Percentiles rank a stretch among this genome's conserved stretches.
Conservation (phyloP, 2,329 filamentous ascomycete species). For the Lachnellula arida region DNA sequence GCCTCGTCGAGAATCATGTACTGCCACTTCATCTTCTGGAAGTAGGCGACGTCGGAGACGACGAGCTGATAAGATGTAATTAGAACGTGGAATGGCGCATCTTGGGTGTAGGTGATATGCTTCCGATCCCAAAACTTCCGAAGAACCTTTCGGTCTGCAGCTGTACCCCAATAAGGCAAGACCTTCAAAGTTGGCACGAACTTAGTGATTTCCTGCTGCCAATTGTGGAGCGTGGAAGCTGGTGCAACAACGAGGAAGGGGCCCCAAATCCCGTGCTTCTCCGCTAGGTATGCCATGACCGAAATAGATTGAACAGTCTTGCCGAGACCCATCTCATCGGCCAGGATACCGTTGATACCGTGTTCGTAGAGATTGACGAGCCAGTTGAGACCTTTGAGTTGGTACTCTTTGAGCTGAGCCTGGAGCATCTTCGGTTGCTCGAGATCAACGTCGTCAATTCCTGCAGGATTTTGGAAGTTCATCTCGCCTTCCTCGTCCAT, state of each 20-base stretch:
- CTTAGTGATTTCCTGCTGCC: conserved; percentile 95
- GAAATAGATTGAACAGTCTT: conserved; percentile 99
- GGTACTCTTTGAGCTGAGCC: conserved; percentile 95
- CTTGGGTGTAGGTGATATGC: conserved; percentile 89
- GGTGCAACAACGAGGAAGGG: conserved; percentile 96
- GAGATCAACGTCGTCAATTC: conserved; percentile 88
- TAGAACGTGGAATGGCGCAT: conserved; percentile 91
- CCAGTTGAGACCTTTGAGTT: conserved; percentile 99
- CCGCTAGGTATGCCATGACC: conserved; percentile 96
- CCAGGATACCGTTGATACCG: conserved; percentile 98
- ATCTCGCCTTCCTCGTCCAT: conserved; percentile 93
- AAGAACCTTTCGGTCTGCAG: conserved; percentile 88
- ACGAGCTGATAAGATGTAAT: conserved; percentile 97
- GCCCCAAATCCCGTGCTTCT: conserved; percentile 97
- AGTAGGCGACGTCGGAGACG: conserved; percentile 92
- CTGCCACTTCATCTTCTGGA: conserved; percentile 99
- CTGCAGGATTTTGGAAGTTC: conserved; percentile 99
- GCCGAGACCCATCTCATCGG: conserved; percentile 98
- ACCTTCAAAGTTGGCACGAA: conserved; percentile 96
- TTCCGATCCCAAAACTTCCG: conserved; percentile 99
- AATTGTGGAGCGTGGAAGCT: conserved; percentile 95
- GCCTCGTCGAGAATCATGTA: conserved; percentile 99
- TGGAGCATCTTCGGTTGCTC: conserved; percentile 91
- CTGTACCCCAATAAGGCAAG: conserved; percentile 94
- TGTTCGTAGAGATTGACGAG: conserved; percentile 98